Base-by-base conservation (phyloP, 192 early-diverging fungal genomes). In the Ramicandelaber brevisporus region DNA sequence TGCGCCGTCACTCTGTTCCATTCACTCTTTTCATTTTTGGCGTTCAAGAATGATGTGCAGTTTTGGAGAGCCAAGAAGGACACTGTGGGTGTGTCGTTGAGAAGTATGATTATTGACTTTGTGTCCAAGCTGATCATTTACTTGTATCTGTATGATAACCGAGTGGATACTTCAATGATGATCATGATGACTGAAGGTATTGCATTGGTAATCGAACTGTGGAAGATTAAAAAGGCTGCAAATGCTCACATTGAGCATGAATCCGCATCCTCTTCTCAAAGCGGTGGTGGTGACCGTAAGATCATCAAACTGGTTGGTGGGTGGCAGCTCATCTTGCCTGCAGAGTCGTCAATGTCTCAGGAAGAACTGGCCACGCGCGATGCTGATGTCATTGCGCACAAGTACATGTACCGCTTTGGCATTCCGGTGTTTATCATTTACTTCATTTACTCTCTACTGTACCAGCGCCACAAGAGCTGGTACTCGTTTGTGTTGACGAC, bases 1-100 rank as follows among this genome's bases (percentile, higher is more conserved):
- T 53, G 78, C n/a, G 24, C 52, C 17, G 82, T 87, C 14, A 75
- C 74, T 18, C 26, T 73, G 10, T 41, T 90, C 5, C 85, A 90
- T 48, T 69, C 65, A 27, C 32, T 77, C 1, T 90, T 90, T 60
- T 82, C 86, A 44, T 75, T 90, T 38, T 48, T 89, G 37, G 84
- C 84, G 0, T 89, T 89, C 48, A 89, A 86, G 57, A 89, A 84
- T 41, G 76, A 86, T 50, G 75, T 86, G 32, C 46, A 73, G n/a
- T 84, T 83, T 53, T 89, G 85, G 85, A 68, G 60, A 29, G 56
- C 73, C 26, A 71, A 66, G 36, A 73, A 83, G 29, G 63, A 73
- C 38, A 66, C 72, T 34, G 71, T 68, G 6, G 85, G 85, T 23
- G 54, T 90, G 3, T 83, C 78, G 0, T 67, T 90, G 16, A 63